Conservation (phyloP, 73 alveolate species). For the Breviolum minutum region DNA sequence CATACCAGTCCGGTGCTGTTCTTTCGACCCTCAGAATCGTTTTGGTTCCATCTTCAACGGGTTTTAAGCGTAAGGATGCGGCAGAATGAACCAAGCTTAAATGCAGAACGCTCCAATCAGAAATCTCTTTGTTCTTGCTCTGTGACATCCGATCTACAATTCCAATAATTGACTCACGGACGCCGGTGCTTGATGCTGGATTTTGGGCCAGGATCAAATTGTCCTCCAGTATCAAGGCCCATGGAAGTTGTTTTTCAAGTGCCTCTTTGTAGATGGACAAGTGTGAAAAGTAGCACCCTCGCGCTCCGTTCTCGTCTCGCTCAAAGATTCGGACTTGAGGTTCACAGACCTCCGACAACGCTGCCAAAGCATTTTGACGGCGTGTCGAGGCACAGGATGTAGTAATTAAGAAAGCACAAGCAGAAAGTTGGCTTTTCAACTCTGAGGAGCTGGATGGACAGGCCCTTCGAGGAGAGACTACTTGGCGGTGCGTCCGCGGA, state of each 20-base stretch:
- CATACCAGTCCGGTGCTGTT: conserved; percentile 94
- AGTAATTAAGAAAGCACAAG: conserved; percentile 32
- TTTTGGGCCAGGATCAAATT: conserved; percentile 33
- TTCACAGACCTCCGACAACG: background rate
- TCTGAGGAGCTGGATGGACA: background rate
- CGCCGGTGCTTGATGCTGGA: background rate
- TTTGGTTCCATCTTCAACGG: too few species aligned
- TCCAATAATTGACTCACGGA: background rate
- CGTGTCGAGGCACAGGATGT: conserved; percentile 30
- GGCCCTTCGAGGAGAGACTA: too few species aligned
- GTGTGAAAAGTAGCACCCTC: conserved; percentile 88
- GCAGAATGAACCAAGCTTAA: conserved; percentile 92
- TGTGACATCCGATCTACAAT: background rate
- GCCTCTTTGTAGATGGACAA: conserved; percentile 54
- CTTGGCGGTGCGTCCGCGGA: too few species aligned
- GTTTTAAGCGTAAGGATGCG: conserved; percentile 52
- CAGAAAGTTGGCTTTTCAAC: background rate
- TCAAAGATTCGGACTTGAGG: conserved; percentile 76
- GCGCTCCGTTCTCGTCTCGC: conserved; percentile 80
- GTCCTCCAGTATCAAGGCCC: conserved; percentile 83
- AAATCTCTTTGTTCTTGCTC: background rate
- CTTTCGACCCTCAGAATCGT: conserved; percentile 34
- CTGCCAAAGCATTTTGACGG: conserved; percentile 13
- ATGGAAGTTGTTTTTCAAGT: background rate
- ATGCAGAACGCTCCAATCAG: conserved; percentile 53